These are phyloP conservation scores for Fusarium sp. DNA, from an alignment of 2,329 filamentous ascomycete species.

Conservation along the genomic window DNA sequence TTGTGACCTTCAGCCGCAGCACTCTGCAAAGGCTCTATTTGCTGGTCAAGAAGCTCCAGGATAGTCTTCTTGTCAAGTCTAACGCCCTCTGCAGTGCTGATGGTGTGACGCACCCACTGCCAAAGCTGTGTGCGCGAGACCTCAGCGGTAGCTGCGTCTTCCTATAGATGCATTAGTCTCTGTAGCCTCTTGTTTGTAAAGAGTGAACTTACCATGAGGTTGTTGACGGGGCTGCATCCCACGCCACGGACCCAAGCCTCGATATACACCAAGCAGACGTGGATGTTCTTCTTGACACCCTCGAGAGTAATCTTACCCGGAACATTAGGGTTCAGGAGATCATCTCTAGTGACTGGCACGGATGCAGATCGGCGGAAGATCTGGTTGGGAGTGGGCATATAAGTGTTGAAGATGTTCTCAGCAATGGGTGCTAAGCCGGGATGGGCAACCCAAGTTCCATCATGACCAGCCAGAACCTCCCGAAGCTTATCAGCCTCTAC, in stretches of 20 bases:
- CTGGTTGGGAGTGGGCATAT: conserved; percentile 99
- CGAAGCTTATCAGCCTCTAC: conserved; percentile 96
- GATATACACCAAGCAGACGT: conserved; percentile 98
- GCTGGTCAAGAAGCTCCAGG: conserved; percentile 76
- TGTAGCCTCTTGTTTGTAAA: too few relatives aligned
- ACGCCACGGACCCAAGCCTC: conserved; percentile 97
- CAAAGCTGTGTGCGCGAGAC: conserved; percentile 95
- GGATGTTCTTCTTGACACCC: conserved; percentile 97
- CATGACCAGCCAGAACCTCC: conserved; percentile 94
- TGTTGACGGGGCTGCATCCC: conserved; percentile 98
- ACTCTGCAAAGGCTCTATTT: too few relatives aligned
- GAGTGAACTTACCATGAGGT: conserved; percentile 75
- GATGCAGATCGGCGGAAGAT: conserved; percentile 92
- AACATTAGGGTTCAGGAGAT: conserved; percentile 98
- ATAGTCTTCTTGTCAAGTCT: conserved; percentile 88
- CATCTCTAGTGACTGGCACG: conserved; percentile 86
- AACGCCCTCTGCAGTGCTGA: conserved; percentile 89
- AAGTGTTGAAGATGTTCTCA: conserved; percentile 93
- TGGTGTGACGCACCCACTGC: conserved; percentile 88
- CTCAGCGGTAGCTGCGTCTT: conserved; percentile 97
- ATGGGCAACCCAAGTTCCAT: conserved; percentile 97
- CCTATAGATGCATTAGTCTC: conserved; percentile 52
- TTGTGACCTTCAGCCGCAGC: conserved; percentile 82
- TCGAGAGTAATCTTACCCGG: conserved; percentile 92
- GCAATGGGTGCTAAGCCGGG: conserved; percentile 92